Evolutionary conservation across 352 stramenopile genomes (phyloP), one percentile per base, ranked within the genome.

Genomic region (Pythium guiyangense): DNA sequence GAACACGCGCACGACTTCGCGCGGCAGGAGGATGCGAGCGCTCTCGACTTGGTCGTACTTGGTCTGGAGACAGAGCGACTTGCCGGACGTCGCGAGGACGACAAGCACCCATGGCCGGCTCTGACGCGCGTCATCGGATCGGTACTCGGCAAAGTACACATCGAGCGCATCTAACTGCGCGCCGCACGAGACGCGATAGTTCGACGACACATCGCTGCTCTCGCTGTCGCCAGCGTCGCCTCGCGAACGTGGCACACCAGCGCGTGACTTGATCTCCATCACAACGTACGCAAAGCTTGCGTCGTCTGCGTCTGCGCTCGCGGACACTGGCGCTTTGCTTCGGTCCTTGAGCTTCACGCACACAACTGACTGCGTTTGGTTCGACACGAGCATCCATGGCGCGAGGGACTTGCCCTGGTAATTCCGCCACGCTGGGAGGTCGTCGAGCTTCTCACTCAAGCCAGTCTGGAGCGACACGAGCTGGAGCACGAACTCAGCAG

Each of bases 91-190:
- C 1, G 71, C 75, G 14, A 93, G 71, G 15, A 84, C 69, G 10
- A 88, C 26, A 25, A 91, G 39, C n/a, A 78, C 20, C 59, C 69
- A 86, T 12, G 63, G 25, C 29, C 53, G 54, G 4, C 22, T 48
- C 49, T 67, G 27, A 10, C 52, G 57, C 35, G 45, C 34, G 4
- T 65, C 71, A 5, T 59, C 44, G 1, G 44, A 35, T 0, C 51
- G 58, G 29, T 10, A 48, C 2, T 67, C 65, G 22, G 27, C 45
- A 27, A 87, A 89, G 58, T 70, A 87, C 5, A 79, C 58, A 58
- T 90, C 83, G 42, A 79, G 66, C n/a, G 65, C 74, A 9, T 88
- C 79, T 25, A 86, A 59, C 26, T 76, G 70, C 2, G 77, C 51
- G 3, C 70, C 66, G 25, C 65, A 76, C 3, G 42, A 59, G 9